A percentile compares a stretch with the other conserved stretches of the same genome.
Evolutionary conservation across 805 yeast genomes (phyloP).

Genomic region (Starmerella ratchasimensis): DNA sequence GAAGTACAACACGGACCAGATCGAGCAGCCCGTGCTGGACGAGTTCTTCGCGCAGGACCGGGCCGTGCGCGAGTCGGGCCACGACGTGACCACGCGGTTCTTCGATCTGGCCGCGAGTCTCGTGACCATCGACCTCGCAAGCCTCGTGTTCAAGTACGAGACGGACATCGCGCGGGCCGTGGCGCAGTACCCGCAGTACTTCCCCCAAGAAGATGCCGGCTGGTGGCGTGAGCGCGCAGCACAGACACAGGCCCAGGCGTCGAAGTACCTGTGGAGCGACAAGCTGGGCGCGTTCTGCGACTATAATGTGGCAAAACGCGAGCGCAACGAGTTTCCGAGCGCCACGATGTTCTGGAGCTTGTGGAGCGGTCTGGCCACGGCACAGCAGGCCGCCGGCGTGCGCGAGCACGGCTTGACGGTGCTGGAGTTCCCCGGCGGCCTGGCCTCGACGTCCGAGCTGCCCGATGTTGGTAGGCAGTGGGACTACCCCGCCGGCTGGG

Average conservation of each 20-base stretch:
- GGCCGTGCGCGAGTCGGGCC: slow-evolving; percentile 93
- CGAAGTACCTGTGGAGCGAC: slow-evolving; percentile 74
- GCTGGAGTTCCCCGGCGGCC: slow-evolving; percentile 79
- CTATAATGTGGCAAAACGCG: slow-evolving; percentile 48
- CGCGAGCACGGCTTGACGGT: slow-evolving; percentile 45
- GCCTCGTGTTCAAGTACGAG: slow-evolving; percentile 81
- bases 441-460: slow-evolving; percentile 71
- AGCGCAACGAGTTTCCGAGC: slow-evolving; percentile 47
- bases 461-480: slow-evolving; percentile 73
- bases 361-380: slow-evolving; percentile 63
- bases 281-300: slow-evolving; percentile 67
- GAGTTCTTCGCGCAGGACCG: slow-evolving; percentile 82
- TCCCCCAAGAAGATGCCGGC: slow-evolving; percentile 33
- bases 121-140: slow-evolving; percentile 82
- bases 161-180: slow-evolving; percentile 61
- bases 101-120: slow-evolving; percentile 81
- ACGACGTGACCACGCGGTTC: slow-evolving; percentile 81
- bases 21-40: slow-evolving; percentile 71
- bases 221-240: slow-evolving; percentile 53
- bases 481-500: slow-evolving; percentile 99
- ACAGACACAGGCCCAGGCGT: slow-evolving; percentile 40
- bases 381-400: slow-evolving; percentile 53
- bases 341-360: slow-evolving; percentile 89
- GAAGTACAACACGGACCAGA: slow-evolving; percentile 50
- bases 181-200: slow-evolving; percentile 39